phyloP scores from a whole-genome alignment of 2,329 filamentous ascomycete genomes.

The Xylaria sp. region DNA sequence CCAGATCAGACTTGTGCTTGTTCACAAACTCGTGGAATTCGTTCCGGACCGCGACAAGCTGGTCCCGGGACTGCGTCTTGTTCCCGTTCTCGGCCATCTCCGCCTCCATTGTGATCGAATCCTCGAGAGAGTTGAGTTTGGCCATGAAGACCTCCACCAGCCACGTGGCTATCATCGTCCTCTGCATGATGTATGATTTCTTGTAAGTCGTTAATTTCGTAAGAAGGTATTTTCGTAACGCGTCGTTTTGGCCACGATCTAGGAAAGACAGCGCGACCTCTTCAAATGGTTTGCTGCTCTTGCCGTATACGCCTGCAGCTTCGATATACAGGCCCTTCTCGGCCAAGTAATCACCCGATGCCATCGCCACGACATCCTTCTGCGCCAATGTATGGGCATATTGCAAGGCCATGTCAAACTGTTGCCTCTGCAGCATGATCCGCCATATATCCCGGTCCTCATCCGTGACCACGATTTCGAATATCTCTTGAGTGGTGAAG shows the following conservation, averaged over 20 bases:
- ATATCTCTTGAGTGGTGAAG: constrained; percentile 88
- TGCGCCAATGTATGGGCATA: constrained; percentile 81
- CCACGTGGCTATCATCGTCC: constrained; percentile 95
- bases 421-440: constrained; percentile 82
- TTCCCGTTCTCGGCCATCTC: constrained; percentile 75
- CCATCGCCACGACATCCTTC: constrained; percentile 88
- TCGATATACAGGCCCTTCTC: constrained; percentile 81
- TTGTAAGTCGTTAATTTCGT: constrained; percentile 82
- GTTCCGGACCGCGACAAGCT: constrained; percentile 69
- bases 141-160: constrained; percentile 96
- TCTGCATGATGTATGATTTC: constrained; percentile 85
- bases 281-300: constrained; percentile 95
- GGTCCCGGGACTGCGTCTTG: constrained; percentile 69
- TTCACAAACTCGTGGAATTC: constrained; percentile 89
- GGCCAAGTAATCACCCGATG: constrained; percentile 86
- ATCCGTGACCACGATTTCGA: constrained; percentile 87
- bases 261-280: constrained; percentile 92
- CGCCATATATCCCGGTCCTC: constrained; percentile 95
- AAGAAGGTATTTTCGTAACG: constrained; percentile 83
- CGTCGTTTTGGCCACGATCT: constrained; percentile 87
- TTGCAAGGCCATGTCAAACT: constrained; percentile 85
- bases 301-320: constrained; percentile 87
- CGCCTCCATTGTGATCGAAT: constrained; percentile 87
- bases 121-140: constrained; percentile 91
- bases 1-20: constrained; percentile 84